These are phyloP conservation scores for Melaleuca quinquenervia DNA, from an alignment of 345 rosid species.

Conservation along the genomic window DNA sequence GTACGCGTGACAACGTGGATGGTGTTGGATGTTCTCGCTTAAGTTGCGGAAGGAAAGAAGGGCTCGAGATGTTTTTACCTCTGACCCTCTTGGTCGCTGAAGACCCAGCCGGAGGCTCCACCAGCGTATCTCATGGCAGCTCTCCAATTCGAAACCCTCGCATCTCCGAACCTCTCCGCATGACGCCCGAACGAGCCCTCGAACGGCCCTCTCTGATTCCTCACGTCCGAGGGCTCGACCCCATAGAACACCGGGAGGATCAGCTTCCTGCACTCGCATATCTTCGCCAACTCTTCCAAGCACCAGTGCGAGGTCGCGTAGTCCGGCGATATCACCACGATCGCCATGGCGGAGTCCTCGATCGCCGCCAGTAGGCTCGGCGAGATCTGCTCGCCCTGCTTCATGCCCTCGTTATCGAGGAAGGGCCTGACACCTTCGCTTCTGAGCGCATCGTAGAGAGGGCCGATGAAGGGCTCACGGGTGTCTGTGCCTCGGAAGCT, in stretches of 20 bases:
- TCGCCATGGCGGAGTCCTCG: constrained; percentile 10
- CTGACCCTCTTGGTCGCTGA: background rate
- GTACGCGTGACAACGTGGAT: background rate
- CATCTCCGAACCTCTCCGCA: background rate
- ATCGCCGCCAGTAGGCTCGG: constrained; percentile 8
- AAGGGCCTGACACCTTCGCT: background rate
- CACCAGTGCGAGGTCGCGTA: constrained; percentile 18
- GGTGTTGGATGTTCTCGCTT: background rate
- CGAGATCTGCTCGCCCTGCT: constrained; percentile 4
- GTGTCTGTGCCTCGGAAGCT: constrained; percentile 25
- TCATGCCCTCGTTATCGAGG: constrained; percentile 10
- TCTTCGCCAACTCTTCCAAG: constrained; percentile 19
- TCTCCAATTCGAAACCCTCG: constrained; percentile 7
- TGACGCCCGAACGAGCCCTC: background rate
- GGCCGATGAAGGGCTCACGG: constrained; percentile 5
- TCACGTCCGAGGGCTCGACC: constrained; percentile 10
- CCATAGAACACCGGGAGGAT: constrained; percentile 14
- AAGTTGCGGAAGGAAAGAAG: background rate
- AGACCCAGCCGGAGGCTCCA: background rate
- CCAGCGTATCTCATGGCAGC: constrained; percentile 5
- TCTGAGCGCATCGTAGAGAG: constrained; percentile 5
- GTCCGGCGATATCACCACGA: constrained; percentile 5
- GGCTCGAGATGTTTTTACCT: background rate
- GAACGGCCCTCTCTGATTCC: constrained; percentile 1
- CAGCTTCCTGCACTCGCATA: constrained; percentile 2